A percentile compares a stretch with the other conserved stretches of the same genome.
These are phyloP conservation scores for Colletotrichum melonis DNA, from an alignment of 2,329 filamentous ascomycete species.

Conservation along the genomic window DNA sequence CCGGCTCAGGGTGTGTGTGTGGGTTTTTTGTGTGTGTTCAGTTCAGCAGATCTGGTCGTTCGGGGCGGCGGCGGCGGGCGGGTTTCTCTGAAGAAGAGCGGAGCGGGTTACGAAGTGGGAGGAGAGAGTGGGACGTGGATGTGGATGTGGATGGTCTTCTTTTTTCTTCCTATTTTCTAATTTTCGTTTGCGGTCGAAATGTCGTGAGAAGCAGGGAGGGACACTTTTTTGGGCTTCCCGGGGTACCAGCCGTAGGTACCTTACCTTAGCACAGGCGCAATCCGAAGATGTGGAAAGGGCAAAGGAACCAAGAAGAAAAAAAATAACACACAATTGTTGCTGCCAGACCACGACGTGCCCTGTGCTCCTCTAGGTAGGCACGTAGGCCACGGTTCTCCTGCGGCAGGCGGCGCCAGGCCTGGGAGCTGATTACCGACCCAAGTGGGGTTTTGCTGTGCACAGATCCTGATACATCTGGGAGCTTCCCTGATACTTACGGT, in stretches of 20 bases:
- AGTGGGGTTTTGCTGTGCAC: conserved; percentile 16
- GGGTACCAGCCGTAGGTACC: neutral
- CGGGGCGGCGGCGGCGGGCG: neutral
- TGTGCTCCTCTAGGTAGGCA: conserved; percentile 24
- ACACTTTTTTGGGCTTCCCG: conserved; percentile 3
- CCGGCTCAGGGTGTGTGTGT: conserved; percentile 26
- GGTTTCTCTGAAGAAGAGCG: conserved; percentile 4
- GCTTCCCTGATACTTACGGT: conserved; percentile 6
- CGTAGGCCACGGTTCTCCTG: neutral
- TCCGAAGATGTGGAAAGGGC: conserved; percentile 3
- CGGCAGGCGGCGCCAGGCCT: neutral
- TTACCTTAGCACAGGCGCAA: conserved; percentile 13
- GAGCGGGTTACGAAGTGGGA: conserved; percentile 19
- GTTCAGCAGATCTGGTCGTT: conserved; percentile 30
- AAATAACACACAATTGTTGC: conserved; percentile 24
- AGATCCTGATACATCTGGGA: conserved; percentile 17
- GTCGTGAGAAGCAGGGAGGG: conserved; percentile 22
- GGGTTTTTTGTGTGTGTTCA: conserved; percentile 26
- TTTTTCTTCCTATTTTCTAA: conserved; percentile 15
- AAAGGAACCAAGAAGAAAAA: conserved; percentile 14
- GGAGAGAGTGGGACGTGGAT: neutral
- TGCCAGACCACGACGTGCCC: conserved; percentile 33
- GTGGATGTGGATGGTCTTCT: conserved; percentile 22
- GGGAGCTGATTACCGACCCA: conserved; percentile 20
- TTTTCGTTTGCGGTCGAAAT: conserved; percentile 17